These are phyloP conservation scores for Hypoxylon sp. DNA, from an alignment of 2,329 filamentous ascomycete genomes.

Conservation along the genomic window DNA sequence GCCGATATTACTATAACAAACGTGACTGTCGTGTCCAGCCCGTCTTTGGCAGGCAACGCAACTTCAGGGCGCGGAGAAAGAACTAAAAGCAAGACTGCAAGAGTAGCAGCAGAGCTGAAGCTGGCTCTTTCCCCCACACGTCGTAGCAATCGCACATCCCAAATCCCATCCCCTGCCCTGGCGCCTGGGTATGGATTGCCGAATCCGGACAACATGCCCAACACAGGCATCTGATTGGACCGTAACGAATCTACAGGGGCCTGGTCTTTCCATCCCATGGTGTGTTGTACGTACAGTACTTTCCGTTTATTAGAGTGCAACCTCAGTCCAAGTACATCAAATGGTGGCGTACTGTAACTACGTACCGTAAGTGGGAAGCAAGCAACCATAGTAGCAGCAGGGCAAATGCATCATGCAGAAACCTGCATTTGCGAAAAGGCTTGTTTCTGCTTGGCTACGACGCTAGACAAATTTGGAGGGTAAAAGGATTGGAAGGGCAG, in stretches of 20 bases:
- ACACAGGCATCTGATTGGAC: constrained; percentile 25
- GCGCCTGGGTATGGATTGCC: constrained; percentile 32
- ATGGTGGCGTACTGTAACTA: too few relatives aligned
- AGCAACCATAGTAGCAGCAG: constrained; percentile 5
- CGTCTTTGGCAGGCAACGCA: constrained; percentile 18
- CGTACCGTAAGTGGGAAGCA: neutral
- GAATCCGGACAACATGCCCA: constrained; percentile 26
- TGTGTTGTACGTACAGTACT: constrained; percentile 9
- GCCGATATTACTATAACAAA: constrained; percentile 19
- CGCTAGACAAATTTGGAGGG: constrained; percentile 18
- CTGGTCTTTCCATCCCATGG: neutral
- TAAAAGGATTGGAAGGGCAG: constrained; percentile 22
- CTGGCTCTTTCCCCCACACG: constrained; percentile 22
- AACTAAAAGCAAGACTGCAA: constrained; percentile 7
- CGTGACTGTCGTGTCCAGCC: neutral
- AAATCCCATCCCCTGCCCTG: constrained; percentile 1
- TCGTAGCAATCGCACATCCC: constrained; percentile 21
- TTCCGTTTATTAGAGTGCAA: neutral
- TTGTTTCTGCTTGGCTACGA: constrained; percentile 41
- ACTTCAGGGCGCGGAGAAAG: constrained; percentile 3
- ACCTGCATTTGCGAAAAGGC: constrained; percentile 39
- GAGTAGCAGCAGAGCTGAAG: constrained; percentile 14
- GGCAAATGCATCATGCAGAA: constrained; percentile 38
- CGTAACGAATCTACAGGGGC: constrained; percentile 16
- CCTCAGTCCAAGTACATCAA: neutral